These are phyloP conservation scores for Hylodesmum podocarpum DNA, from an alignment of 306 rosid species.

Conservation along the genomic window DNA sequence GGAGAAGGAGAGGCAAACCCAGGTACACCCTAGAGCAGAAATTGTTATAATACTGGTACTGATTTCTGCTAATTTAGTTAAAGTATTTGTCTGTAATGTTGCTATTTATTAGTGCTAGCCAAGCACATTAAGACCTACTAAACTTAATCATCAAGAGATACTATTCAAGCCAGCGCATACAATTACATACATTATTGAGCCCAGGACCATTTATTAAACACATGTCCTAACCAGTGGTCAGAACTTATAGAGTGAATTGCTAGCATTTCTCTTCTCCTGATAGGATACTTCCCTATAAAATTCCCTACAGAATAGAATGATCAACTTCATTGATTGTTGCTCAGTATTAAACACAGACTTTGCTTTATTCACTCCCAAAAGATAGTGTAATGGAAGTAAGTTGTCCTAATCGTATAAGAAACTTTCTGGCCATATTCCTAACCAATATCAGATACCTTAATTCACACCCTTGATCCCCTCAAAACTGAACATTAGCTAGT, in stretches of 20 bases:
- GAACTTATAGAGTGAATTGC: no score
- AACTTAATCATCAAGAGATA: neutral
- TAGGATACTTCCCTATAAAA: no score
- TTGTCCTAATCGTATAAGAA: neutral
- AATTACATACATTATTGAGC: neutral
- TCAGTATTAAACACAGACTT: no score
- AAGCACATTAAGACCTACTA: neutral
- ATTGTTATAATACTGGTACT: neutral
- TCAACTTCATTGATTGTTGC: neutral
- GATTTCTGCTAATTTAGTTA: neutral
- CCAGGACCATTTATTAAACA: neutral
- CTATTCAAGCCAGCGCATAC: neutral
- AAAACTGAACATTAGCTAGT: neutral
- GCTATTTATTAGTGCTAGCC: neutral
- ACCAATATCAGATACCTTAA: neutral
- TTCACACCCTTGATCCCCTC: neutral
- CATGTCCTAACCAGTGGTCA: neutral
- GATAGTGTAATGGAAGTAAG: no score
- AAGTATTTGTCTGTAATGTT: neutral
- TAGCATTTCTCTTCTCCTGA: no score
- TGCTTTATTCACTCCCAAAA: no score
- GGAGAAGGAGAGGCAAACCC: constrained; percentile 93
- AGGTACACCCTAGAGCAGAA: constrained; percentile 43
- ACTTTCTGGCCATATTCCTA: neutral
- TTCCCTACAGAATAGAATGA: neutral